phyloP scores from a whole-genome alignment of 345 rosid species.

The Rhodomyrtus tomentosa region DNA sequence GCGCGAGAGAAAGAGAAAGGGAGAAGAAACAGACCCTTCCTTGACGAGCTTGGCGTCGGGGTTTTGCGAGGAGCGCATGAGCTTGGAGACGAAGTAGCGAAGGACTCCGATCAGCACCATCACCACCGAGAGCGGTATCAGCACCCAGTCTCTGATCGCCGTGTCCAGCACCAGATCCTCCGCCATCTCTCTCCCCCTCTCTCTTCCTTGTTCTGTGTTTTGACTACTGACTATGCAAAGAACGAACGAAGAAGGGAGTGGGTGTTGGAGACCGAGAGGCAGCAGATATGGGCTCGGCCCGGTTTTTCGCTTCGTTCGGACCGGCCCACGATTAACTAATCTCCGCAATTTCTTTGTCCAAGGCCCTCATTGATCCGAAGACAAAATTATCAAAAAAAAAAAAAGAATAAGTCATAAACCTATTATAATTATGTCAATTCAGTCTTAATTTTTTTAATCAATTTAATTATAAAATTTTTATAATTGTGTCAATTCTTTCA shows the following conservation, averaged over 20 bases:
- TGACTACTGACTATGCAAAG: background rate
- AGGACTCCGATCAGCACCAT: conserved; percentile 93
- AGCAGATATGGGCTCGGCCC: background rate
- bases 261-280: background rate
- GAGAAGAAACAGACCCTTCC: conserved; percentile 52
- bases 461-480: too few relatives aligned
- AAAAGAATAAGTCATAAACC: too few relatives aligned
- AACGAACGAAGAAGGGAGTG: background rate
- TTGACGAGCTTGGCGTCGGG: conserved; percentile 75
- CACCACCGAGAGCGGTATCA: conserved; percentile 83
- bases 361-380: background rate
- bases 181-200: conserved; percentile 37
- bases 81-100: conserved; percentile 78
- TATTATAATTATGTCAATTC: too few relatives aligned
- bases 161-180: conserved; percentile 93
- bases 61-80: conserved; percentile 71
- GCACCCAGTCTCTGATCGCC: conserved; percentile 93
- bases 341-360: background rate
- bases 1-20: background rate
- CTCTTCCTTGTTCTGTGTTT: background rate
- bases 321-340: background rate
- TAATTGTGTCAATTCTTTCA: too few relatives aligned
- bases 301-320: background rate
- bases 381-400: too few relatives aligned
- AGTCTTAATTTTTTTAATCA: too few relatives aligned